Conservation (phyloP, 805 yeast species). For the Torulaspora indica region DNA sequence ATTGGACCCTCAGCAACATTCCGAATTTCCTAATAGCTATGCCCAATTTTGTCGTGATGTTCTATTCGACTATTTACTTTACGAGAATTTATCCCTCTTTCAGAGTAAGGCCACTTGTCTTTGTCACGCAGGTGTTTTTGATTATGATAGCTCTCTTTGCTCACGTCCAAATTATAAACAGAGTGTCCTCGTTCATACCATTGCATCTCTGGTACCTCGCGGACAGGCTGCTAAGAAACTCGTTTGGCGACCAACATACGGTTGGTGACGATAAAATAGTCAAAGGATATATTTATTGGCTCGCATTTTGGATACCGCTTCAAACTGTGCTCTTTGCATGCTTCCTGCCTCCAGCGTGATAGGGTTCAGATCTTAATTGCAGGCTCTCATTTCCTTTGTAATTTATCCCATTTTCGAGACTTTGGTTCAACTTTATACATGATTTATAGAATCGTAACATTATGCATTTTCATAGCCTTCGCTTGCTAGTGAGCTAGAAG, state of each 20-base stretch:
- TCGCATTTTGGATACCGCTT: slow-evolving; percentile 56
- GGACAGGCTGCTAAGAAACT: slow-evolving; percentile 31
- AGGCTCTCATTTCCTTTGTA: not conserved
- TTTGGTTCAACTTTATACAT: slow-evolving; percentile 9
- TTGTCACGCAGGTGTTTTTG: slow-evolving; percentile 43
- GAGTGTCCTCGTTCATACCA: slow-evolving; percentile 76
- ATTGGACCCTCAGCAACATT: slow-evolving; percentile 77
- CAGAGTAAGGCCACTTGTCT: slow-evolving; percentile 39
- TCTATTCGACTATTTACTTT: slow-evolving; percentile 40
- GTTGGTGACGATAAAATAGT: slow-evolving; percentile 30
- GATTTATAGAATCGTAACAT: slow-evolving; percentile 1
- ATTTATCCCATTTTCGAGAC: not conserved
- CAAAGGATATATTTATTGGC: slow-evolving; percentile 43
- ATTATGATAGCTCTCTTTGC: slow-evolving; percentile 55
- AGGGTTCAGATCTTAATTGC: not conserved
- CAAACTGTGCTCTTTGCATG: slow-evolving; percentile 73
- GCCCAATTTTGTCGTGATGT: slow-evolving; percentile 56
- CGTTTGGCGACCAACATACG: slow-evolving; percentile 13
- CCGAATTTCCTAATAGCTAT: slow-evolving; percentile 76
- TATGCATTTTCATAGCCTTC: not conserved
- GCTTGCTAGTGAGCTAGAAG: not conserved
- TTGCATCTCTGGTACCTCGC: slow-evolving; percentile 68
- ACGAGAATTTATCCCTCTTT: slow-evolving; percentile 35
- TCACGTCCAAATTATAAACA: slow-evolving; percentile 81
- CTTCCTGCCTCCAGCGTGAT: slow-evolving; percentile 90